These are phyloP conservation scores for Periconia sp. DNA, from an alignment of 2,329 filamentous ascomycete genomes.

Conservation along the genomic window DNA sequence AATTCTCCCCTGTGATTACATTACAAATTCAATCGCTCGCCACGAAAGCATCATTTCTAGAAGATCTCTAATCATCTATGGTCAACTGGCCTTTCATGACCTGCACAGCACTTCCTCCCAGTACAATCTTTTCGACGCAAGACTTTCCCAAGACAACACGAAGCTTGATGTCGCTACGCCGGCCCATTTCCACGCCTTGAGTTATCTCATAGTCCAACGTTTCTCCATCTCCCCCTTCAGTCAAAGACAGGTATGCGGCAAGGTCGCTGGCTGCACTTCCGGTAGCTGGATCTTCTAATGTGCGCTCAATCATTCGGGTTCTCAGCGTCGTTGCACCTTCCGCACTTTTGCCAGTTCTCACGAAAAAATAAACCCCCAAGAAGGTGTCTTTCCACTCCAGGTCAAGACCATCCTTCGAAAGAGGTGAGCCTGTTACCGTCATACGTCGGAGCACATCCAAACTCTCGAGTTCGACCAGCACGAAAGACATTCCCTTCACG, in stretches of 20 bases:
- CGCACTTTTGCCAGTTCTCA: slow-evolving; percentile 41
- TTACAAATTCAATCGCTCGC: too few relatives aligned
- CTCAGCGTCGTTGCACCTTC: slow-evolving; percentile 46
- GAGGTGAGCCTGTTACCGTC: slow-evolving; percentile 33
- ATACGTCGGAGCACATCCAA: slow-evolving; percentile 59
- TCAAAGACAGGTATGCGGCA: slow-evolving; percentile 48
- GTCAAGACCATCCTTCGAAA: slow-evolving; percentile 44
- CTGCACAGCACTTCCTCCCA: slow-evolving; percentile 48
- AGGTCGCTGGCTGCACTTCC: slow-evolving; percentile 54
- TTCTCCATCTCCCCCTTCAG: slow-evolving; percentile 37
- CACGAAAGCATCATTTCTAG: background rate
- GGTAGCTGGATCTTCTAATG: slow-evolving; percentile 54
- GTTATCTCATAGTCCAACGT: slow-evolving; percentile 45
- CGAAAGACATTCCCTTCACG: slow-evolving; percentile 74
- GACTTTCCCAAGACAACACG: slow-evolving; percentile 45
- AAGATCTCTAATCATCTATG: slow-evolving; percentile 7
- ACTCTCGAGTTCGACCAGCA: slow-evolving; percentile 63
- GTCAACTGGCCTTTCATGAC: slow-evolving; percentile 40
- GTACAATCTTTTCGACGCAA: slow-evolving; percentile 44
- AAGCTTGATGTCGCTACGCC: slow-evolving; percentile 52
- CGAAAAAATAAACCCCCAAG: slow-evolving; percentile 62
- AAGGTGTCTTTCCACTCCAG: slow-evolving; percentile 58
- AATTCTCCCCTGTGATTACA: background rate
- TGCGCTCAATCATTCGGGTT: slow-evolving; percentile 61
- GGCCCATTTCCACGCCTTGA: slow-evolving; percentile 57